Conservation (phyloP, 2,329 filamentous ascomycete genomes). For the Pseudogymnoascus sp. region DNA sequence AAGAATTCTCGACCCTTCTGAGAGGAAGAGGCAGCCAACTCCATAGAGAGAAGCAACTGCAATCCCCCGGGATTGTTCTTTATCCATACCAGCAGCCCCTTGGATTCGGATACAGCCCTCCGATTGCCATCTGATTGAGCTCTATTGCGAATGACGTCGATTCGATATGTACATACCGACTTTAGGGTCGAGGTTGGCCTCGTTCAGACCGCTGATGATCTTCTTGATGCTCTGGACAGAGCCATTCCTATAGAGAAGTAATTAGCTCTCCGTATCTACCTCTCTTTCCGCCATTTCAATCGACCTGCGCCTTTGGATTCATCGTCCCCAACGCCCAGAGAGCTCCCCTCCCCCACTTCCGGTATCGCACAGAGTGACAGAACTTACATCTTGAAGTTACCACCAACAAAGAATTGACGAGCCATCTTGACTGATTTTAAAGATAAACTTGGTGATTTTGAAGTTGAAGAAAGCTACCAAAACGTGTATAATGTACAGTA, state of each 20-base stretch:
- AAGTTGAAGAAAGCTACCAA: background rate
- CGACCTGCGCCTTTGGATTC: background rate
- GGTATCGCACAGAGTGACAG: slow-evolving; percentile 12
- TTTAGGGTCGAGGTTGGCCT: slow-evolving; percentile 71
- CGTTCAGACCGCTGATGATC: slow-evolving; percentile 86
- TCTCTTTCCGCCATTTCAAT: background rate
- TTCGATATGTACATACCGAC: slow-evolving; percentile 49
- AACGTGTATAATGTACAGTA: slow-evolving; percentile 8
- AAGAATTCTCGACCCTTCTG: background rate
- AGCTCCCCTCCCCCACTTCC: background rate
- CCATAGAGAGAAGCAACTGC: background rate
- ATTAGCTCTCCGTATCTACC: background rate
- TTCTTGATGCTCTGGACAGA: slow-evolving; percentile 81
- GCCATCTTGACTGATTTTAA: slow-evolving; percentile 52
- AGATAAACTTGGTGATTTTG: background rate
- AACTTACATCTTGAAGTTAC: slow-evolving; percentile 98
- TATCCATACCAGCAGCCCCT: background rate
- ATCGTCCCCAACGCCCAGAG: background rate
- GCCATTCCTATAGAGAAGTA: slow-evolving; percentile 67
- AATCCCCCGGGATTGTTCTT: background rate
- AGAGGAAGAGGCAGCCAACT: background rate
- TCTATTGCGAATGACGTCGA: slow-evolving; percentile 8
- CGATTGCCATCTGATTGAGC: background rate
- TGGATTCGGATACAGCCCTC: background rate
- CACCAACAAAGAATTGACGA: slow-evolving; percentile 95